Evolutionary conservation across 257 asterid species (phyloP).

Genomic region (Solanum corneliomulleri): DNA sequence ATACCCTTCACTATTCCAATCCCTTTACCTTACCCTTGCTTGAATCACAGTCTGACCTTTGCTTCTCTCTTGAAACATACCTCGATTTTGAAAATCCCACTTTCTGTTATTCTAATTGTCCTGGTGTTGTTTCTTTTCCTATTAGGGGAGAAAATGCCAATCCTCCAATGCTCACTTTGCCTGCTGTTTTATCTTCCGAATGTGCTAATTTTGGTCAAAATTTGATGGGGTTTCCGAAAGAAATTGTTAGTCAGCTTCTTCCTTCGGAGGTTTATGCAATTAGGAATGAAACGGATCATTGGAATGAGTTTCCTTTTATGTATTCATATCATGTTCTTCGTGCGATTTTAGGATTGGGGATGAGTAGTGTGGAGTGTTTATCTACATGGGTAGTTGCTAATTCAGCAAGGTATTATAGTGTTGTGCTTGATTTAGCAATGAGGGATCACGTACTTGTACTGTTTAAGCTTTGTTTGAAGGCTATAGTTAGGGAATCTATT

Average conservation of each 20-base stretch:
- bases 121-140: slow-evolving; percentile 50
- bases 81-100: slow-evolving; percentile 4
- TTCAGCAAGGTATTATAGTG: slow-evolving; percentile 45
- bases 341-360: slow-evolving; percentile 25
- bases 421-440: slow-evolving; percentile 56
- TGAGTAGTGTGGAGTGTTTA: slow-evolving; percentile 22
- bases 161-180: slow-evolving; percentile 41
- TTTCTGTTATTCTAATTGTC: slow-evolving; percentile 55
- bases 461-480: slow-evolving; percentile 58
- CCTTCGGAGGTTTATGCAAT: slow-evolving; percentile 80
- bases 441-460: slow-evolving; percentile 53
- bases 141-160: neutral
- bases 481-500: slow-evolving; percentile 44
- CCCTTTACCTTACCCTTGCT: neutral
- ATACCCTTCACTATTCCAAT: slow-evolving; percentile 13
- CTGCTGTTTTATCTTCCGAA: slow-evolving; percentile 25
- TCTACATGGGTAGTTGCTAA: slow-evolving; percentile 39
- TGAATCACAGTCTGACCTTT: slow-evolving; percentile 11
- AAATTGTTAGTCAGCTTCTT: slow-evolving; percentile 28
- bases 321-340: slow-evolving; percentile 50
- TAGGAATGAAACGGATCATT: slow-evolving; percentile 38
- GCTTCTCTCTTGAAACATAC: slow-evolving; percentile 41
- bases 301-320: slow-evolving; percentile 41
- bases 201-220: slow-evolving; percentile 25
- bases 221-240: neutral